Evolutionary conservation across 176 grass and related monocot genomes (phyloP).

Genomic region (Avena eriantha): DNA sequence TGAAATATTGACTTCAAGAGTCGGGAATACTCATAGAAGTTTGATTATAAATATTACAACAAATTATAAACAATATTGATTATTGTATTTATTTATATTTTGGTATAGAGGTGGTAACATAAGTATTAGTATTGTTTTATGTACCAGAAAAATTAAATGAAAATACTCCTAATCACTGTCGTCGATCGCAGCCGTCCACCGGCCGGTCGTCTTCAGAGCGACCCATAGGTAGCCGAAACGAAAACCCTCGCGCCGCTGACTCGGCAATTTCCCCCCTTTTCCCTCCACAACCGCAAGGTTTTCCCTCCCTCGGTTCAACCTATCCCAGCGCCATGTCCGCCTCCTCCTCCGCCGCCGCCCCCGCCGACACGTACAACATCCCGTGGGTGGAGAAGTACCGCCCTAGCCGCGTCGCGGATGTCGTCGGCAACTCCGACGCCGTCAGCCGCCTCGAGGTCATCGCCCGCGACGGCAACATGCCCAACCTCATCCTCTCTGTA

Average conservation of each 20-base stretch:
- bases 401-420: slow-evolving; percentile 70
- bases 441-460: slow-evolving; percentile 87
- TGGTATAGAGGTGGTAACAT: too few relatives aligned
- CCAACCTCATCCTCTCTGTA: slow-evolving; percentile 97
- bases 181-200: slow-evolving; percentile 27
- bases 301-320: background rate
- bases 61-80: too few relatives aligned
- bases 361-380: slow-evolving; percentile 58
- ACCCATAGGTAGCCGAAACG: background rate
- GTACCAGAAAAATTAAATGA: too few relatives aligned
- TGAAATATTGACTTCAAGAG: too few relatives aligned
- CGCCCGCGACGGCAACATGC: slow-evolving; percentile 93
- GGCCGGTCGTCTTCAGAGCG: background rate
- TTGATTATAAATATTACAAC: too few relatives aligned
- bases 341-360: slow-evolving; percentile 41
- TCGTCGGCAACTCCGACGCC: slow-evolving; percentile 90
- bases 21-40: too few relatives aligned
- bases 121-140: too few relatives aligned
- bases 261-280: background rate
- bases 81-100: too few relatives aligned
- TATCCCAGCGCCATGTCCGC: slow-evolving; percentile 53
- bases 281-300: slow-evolving; percentile 37
- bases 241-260: slow-evolving; percentile 13
- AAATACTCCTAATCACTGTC: background rate
- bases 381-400: slow-evolving; percentile 99